Base-by-base conservation (phyloP, 768 basidiomycete genomes). In the Termitomyces sp. region DNA sequence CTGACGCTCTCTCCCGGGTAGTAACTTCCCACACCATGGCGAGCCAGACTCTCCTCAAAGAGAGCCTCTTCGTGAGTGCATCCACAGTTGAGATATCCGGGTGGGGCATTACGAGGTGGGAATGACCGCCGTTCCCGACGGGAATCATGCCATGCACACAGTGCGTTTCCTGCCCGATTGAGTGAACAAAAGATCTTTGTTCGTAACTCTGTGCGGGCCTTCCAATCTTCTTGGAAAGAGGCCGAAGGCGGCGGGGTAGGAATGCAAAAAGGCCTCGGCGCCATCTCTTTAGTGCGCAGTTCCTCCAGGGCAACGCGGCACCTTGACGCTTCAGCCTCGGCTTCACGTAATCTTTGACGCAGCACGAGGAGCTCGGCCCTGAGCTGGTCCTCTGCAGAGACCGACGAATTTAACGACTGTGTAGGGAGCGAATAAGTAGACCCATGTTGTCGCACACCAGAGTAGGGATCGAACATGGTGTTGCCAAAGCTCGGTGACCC, bases 111-210 rank as follows among this genome's bases (percentile, higher is more conserved):
- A 46, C 91, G 84, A 10, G 92, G 90, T 4, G 91, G 88, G 64
- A 80, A 84, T 0, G 78, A 78, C 9, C 92, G 82, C 31, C 92
- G 85, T 71, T 94, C 91, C 29, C 91, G 84, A 46, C 91, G 79
- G 2, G 91, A 91, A 69, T 94, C 92, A 65, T 94, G 91, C 91
- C 91, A 94, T 4, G 92, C 86, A 68, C 91, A 93, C 36, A 93
- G 80, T 1, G 91, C 90, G 63, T 94, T 94, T 32, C 92, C 92
- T 0, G 91, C 91, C 51, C 92, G 84, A 70, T 94, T 93, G 31
- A 90, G 76, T 4, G 90, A 88, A 69, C 91, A 94, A 71, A 86
- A 88, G 44, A 83, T 76, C 55, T 82, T 82, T 61, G 77, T 74
- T 37, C 92, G 87, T 5, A 86, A 82, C 22, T 89, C 85, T 0